phyloP scores from a whole-genome alignment of 1,284 basidiomycete species.

The Leccinum laetum region DNA sequence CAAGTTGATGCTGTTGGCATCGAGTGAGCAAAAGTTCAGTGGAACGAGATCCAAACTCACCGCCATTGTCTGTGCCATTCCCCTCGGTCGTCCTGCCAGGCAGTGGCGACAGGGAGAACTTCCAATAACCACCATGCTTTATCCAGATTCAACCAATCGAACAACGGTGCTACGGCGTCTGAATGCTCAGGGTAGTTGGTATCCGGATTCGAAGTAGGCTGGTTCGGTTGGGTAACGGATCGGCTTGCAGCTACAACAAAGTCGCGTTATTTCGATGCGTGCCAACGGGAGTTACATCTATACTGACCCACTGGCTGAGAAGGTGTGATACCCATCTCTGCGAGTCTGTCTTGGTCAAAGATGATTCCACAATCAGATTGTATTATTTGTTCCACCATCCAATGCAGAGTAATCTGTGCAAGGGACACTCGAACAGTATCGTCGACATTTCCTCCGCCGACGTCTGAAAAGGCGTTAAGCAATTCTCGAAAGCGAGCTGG shows the following conservation, averaged over 20 bases:
- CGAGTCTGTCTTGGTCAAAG: slow-evolving; percentile 47
- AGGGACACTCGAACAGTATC: slow-evolving; percentile 46
- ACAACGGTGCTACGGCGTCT: slow-evolving; percentile 30
- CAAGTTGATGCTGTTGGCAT: slow-evolving; percentile 27
- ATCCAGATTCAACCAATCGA: slow-evolving; percentile 18
- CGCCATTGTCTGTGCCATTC: slow-evolving; percentile 29
- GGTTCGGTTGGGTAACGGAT: background rate
- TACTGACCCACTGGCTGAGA: slow-evolving; percentile 3
- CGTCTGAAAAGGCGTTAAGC: slow-evolving; percentile 42
- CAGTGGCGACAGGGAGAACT: slow-evolving; percentile 22
- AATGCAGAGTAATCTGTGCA: slow-evolving; percentile 62
- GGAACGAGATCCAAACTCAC: slow-evolving; percentile 10
- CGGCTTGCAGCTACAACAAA: background rate
- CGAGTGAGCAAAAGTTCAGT: background rate
- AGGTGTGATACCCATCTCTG: slow-evolving; percentile 31
- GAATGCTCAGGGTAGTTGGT: slow-evolving; percentile 16
- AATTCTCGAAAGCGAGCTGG: background rate
- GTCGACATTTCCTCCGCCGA: slow-evolving; percentile 62
- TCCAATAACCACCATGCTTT: slow-evolving; percentile 33
- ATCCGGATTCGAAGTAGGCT: slow-evolving; percentile 1
- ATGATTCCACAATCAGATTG: slow-evolving; percentile 49
- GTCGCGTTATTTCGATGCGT: background rate
- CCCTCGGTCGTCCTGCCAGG: slow-evolving; percentile 31
- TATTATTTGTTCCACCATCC: slow-evolving; percentile 68
- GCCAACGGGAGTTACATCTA: background rate